Evolutionary conservation across 352 stramenopile species (phyloP).

Genomic region (Phytophthora europaea): DNA sequence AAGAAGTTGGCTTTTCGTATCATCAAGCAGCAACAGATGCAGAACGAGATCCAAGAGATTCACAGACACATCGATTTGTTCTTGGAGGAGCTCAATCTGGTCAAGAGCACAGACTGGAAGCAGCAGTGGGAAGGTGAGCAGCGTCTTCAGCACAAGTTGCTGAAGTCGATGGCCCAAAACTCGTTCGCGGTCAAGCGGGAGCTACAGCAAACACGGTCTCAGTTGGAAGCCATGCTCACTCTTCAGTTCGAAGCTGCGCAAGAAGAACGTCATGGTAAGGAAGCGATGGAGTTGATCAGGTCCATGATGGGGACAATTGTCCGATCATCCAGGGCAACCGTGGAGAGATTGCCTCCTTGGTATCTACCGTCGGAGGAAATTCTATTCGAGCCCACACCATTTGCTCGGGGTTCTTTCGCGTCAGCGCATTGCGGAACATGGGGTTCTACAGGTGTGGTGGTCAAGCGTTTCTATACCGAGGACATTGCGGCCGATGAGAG

Average conservation of each 20-base stretch:
- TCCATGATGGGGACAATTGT: not conserved
- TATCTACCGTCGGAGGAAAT: slow-evolving; percentile 27
- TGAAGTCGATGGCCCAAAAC: not conserved
- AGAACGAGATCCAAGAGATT: not conserved
- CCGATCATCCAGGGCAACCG: not conserved
- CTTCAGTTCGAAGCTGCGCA: not conserved
- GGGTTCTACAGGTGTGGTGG: slow-evolving; percentile 32
- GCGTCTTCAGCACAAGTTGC: not conserved
- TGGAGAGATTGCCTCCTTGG: slow-evolving; percentile 4
- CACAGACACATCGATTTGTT: not conserved
- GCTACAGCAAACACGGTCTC: not conserved
- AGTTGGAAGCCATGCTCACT: slow-evolving; percentile 1
- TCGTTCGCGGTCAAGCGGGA: not conserved
- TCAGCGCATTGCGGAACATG: slow-evolving; percentile 25
- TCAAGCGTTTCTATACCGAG: slow-evolving; percentile 36
- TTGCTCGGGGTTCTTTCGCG: slow-evolving; percentile 25
- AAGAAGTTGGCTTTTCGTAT: slow-evolving; percentile 21
- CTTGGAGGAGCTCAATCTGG: not conserved
- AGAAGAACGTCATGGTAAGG: not conserved
- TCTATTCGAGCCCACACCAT: slow-evolving; percentile 6
- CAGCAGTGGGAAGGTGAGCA: not conserved
- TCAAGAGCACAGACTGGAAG: not conserved
- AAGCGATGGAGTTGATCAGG: slow-evolving; percentile 10
- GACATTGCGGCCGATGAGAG: not conserved
- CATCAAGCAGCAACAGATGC: not conserved